Evolutionary conservation across 306 rosid species (phyloP), one percentile per base, ranked within the genome.

Genomic region (Prinsepia uniflora): DNA sequence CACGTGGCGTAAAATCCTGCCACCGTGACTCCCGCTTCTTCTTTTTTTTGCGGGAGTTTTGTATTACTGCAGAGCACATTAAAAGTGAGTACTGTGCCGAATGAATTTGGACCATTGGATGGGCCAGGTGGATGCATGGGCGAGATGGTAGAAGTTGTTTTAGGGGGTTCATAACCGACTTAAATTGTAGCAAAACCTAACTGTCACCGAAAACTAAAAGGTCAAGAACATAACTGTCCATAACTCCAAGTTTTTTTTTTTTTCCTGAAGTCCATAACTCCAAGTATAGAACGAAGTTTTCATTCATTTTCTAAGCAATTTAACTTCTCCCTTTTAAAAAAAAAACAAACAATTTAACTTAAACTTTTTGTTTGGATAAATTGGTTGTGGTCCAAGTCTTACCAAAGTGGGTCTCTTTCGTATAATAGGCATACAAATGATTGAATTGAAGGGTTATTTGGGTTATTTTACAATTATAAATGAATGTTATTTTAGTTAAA

Each of bases 1-100:
- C 87, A 84, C 81, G 82, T 78, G 84, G 67, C 34, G 24, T 18
- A 9, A 17, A 14, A 15, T 3, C 42, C 63, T 18, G 71, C 13
- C 9, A 5, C 57, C 24, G 0, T 2, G 7, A 4, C 17, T 49
- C 24, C 30, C 34, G 20, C 55, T 34, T 10, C 30, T 44, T 55
- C 9, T 0, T 10, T 6, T 13, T 57, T 44, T 45, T 9, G 6
- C 19, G 12, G 20, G 65, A 60, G 39, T 36, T 39, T 61, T 61
- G 22, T 17, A 39, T 14, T 14, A 24, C 30, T 30, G 20, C 42
- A 12, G 22, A 20, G 65, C 6, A 13, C 15, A 60, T 20, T 3
- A 60, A 39, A 45, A 4, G 7, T 15, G 46, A 0, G 10, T 58
- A 42, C 3, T 1, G 64, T 6, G 19, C 13, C n/a, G 24, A 34